A percentile compares a stretch with the other conserved stretches of the same genome.
Conservation (phyloP, 208 protist genomes). For the Blechomonas ayalai region DNA sequence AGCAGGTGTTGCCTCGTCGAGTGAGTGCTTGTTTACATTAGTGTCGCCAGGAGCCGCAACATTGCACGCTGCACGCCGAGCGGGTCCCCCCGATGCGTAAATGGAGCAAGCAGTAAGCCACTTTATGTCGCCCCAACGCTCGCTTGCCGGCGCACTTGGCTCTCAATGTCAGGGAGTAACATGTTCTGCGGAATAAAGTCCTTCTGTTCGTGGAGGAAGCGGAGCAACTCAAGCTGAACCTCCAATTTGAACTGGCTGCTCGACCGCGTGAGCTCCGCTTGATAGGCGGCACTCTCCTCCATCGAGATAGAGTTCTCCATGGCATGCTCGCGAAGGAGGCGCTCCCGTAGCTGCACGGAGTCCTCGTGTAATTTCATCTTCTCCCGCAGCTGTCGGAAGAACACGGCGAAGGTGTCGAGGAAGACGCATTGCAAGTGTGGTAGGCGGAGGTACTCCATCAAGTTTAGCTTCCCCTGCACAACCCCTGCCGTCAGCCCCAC, state of each 20-base stretch:
- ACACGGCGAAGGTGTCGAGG: slow-evolving; percentile 56
- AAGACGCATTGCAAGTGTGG: slow-evolving; percentile 68
- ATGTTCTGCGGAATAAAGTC: slow-evolving; percentile 64
- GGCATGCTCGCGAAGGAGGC: slow-evolving; percentile 25
- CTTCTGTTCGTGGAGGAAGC: slow-evolving; percentile 82
- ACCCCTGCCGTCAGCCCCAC: slow-evolving; percentile 29
- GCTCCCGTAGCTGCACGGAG: slow-evolving; percentile 25
- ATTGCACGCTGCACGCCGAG: too few relatives aligned
- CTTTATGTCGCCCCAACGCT: background rate
- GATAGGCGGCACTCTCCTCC: slow-evolving; percentile 21
- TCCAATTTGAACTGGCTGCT: slow-evolving; percentile 36
- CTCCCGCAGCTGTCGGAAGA: slow-evolving; percentile 56
- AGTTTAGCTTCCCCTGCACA: slow-evolving; percentile 40
- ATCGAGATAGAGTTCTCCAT: slow-evolving; percentile 12
- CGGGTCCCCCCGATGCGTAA: too few relatives aligned
- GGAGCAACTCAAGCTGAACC: slow-evolving; percentile 74
- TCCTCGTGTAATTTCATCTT: slow-evolving; percentile 41
- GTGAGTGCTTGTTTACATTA: too few relatives aligned
- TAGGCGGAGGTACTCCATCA: slow-evolving; percentile 67
- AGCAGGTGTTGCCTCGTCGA: too few relatives aligned
- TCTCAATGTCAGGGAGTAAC: slow-evolving; percentile 67
- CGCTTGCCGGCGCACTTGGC: slow-evolving; percentile 12
- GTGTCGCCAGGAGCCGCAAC: too few relatives aligned
- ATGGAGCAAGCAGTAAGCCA: background rate
- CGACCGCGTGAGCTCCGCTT: slow-evolving; percentile 34